Percentiles rank a stretch among this genome's conserved stretches.
These are phyloP conservation scores for Chenopodium suecicum DNA, from an alignment of 148 eudicot genomes.

Conservation along the genomic window DNA sequence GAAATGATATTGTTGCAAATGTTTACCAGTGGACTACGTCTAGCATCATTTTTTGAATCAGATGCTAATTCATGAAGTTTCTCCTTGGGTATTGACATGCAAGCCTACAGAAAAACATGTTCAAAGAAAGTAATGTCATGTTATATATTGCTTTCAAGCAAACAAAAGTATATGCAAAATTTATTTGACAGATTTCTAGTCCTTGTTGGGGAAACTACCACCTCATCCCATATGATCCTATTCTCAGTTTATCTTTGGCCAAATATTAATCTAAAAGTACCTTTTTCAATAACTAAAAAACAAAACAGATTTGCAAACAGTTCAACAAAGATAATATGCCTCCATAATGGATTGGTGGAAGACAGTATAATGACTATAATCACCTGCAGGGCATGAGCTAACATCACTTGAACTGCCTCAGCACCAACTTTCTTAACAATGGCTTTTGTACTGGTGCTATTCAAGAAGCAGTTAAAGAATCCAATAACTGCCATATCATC, in stretches of 20 bases:
- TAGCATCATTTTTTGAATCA: slow-evolving; percentile 34
- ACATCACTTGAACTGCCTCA: slow-evolving; percentile 59
- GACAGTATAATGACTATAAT: slow-evolving; percentile 7
- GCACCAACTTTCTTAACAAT: slow-evolving; percentile 59
- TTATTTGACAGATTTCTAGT: not conserved
- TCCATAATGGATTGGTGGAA: not conserved
- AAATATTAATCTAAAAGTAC: not conserved
- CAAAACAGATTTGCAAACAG: not conserved
- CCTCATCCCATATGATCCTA: not conserved
- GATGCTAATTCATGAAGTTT: slow-evolving; percentile 37
- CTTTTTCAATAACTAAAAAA: not conserved
- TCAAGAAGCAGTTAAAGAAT: slow-evolving; percentile 55
- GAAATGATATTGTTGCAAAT: slow-evolving; percentile 56
- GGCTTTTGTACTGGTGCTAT: slow-evolving; percentile 47
- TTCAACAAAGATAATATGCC: not conserved
- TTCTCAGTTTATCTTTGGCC: too few relatives aligned
- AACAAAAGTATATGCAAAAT: not conserved
- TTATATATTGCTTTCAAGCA: not conserved
- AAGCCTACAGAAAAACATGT: slow-evolving; percentile 53
- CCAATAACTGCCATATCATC: slow-evolving; percentile 45
- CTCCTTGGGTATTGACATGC: slow-evolving; percentile 47
- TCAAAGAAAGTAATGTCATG: not conserved
- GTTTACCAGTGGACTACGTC: slow-evolving; percentile 40
- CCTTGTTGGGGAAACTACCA: slow-evolving; percentile 1
- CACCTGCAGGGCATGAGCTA: slow-evolving; percentile 87